Conservation (phyloP, 2,329 filamentous ascomycete genomes). For the Ophiognomonia clavigignenti-juglandacearum region DNA sequence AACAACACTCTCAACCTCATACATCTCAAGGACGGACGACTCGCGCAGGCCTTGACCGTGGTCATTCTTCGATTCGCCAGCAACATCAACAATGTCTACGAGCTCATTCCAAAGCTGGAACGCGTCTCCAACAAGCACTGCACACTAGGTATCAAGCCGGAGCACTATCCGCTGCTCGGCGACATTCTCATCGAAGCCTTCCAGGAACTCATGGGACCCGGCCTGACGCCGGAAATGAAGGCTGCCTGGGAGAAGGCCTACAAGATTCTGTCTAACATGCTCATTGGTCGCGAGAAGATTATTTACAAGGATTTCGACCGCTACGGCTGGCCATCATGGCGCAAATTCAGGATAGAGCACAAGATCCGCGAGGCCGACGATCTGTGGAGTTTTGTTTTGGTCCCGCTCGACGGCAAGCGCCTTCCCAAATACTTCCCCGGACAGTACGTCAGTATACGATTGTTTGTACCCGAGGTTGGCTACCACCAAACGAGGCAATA, state of each 20-base stretch:
- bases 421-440: slow-evolving; percentile 60
- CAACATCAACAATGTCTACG: slow-evolving; percentile 56
- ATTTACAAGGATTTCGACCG: slow-evolving; percentile 50
- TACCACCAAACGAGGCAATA: slow-evolving; percentile 63
- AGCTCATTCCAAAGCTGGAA: slow-evolving; percentile 42
- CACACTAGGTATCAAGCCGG: slow-evolving; percentile 57
- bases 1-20: slow-evolving; percentile 62
- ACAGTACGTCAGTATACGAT: slow-evolving; percentile 60
- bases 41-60: slow-evolving; percentile 51
- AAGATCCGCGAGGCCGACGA: slow-evolving; percentile 60
- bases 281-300: slow-evolving; percentile 56
- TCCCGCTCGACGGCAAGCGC: slow-evolving; percentile 52
- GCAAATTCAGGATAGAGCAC: slow-evolving; percentile 55
- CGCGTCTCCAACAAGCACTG: slow-evolving; percentile 62
- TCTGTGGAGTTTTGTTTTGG: slow-evolving; percentile 63
- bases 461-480: slow-evolving; percentile 48
- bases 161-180: slow-evolving; percentile 63
- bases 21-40: slow-evolving; percentile 54
- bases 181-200: slow-evolving; percentile 61
- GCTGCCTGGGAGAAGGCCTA: slow-evolving; percentile 65
- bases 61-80: slow-evolving; percentile 63
- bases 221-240: slow-evolving; percentile 56
- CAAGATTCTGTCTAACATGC: slow-evolving; percentile 61
- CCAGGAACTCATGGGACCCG: slow-evolving; percentile 55
- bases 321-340: slow-evolving; percentile 57